phyloP scores from a whole-genome alignment of 2,329 filamentous ascomycete species.

The Fusarium sacchari region DNA sequence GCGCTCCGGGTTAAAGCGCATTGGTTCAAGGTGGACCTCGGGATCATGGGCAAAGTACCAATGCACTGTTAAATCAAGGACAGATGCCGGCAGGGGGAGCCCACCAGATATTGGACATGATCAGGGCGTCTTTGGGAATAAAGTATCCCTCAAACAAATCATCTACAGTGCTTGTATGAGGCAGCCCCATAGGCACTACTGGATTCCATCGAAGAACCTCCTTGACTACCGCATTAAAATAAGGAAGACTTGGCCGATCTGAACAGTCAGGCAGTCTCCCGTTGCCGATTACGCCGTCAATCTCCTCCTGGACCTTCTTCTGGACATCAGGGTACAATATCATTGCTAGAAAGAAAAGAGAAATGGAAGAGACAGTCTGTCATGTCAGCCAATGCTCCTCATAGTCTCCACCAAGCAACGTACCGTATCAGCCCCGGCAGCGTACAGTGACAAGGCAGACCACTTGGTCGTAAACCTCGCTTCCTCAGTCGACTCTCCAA shows the following conservation, averaged over 20 bases:
- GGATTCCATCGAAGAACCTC: constrained; percentile 45
- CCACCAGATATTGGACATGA: constrained; percentile 35
- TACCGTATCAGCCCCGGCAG: constrained; percentile 36
- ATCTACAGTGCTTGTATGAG: constrained; percentile 49
- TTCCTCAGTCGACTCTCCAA: constrained; percentile 12
- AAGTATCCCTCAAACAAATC: constrained; percentile 35
- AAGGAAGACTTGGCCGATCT: constrained; percentile 42
- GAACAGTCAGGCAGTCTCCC: constrained; percentile 37
- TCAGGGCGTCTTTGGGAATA: constrained; percentile 37
- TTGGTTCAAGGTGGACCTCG: constrained; percentile 24
- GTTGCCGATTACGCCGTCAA: constrained; percentile 39
- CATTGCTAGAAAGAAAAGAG: constrained; percentile 34
- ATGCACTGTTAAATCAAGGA: not conserved
- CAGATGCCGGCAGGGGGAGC: not conserved
- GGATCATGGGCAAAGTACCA: constrained; percentile 35
- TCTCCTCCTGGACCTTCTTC: constrained; percentile 31
- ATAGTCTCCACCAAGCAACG: not conserved
- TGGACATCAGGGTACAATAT: constrained; percentile 16
- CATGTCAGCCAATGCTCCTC: not conserved
- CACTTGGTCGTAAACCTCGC: constrained; percentile 29
- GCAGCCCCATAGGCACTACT: constrained; percentile 49
- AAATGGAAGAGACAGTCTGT: constrained; percentile 29
- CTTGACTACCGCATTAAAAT: constrained; percentile 44
- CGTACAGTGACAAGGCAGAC: constrained; percentile 34
- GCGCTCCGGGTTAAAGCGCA: constrained; percentile 26